These are phyloP conservation scores for Ceratocystis huliohia DNA, from an alignment of 2,329 filamentous ascomycete species.

Conservation along the genomic window DNA sequence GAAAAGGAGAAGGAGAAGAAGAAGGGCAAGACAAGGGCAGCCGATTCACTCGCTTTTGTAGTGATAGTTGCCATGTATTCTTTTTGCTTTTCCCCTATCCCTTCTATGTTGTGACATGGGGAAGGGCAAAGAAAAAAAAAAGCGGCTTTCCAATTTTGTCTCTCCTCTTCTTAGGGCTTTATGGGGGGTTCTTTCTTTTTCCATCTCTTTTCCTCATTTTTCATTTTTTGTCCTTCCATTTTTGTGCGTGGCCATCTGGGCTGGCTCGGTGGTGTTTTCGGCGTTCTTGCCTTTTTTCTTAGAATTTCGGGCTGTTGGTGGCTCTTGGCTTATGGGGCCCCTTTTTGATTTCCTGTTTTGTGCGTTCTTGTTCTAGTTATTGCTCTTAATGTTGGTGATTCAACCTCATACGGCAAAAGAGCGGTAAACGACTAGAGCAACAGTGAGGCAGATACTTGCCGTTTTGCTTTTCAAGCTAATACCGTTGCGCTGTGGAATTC, in stretches of 20 bases:
- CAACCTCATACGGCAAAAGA: conserved; percentile 7
- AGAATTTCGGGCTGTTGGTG: not conserved
- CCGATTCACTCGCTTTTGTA: not conserved
- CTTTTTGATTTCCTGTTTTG: not conserved
- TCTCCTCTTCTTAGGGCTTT: not conserved
- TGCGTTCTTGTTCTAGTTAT: conserved; percentile 2
- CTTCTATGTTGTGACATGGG: not conserved
- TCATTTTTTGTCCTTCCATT: not conserved
- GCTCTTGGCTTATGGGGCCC: not conserved
- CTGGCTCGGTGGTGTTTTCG: not conserved
- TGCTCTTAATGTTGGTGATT: not conserved
- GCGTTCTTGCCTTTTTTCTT: not conserved
- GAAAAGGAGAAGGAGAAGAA: not conserved
- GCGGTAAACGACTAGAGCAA: not conserved
- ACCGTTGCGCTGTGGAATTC: not conserved
- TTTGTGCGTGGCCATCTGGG: not conserved
- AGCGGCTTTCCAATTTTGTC: not conserved
- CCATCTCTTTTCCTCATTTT: not conserved
- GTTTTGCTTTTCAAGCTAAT: not conserved
- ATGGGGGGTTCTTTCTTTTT: not conserved
- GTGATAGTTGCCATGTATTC: not conserved
- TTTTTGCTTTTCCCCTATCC: not conserved
- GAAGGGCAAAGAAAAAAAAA: not conserved
- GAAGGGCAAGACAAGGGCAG: not conserved
- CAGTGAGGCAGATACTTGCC: not conserved